Conservation (phyloP, 2,329 filamentous ascomycete species). For the Pyrenophora graminea region DNA sequence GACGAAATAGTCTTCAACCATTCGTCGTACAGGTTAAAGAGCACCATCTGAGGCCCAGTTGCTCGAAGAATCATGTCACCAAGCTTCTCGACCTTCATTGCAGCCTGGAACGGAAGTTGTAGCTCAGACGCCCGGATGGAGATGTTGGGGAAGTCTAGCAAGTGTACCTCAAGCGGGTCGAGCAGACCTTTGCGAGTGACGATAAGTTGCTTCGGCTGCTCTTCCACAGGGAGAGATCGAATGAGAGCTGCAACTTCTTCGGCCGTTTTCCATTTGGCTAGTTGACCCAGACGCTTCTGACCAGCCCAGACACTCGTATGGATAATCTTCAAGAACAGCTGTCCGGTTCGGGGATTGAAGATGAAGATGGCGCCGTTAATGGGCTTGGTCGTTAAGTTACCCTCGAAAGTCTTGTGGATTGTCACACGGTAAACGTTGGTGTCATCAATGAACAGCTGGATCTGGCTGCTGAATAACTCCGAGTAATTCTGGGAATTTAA, state of each 20-base stretch:
- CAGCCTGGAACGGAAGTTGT: constrained; percentile 97
- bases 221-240: constrained; percentile 91
- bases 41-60: constrained; percentile 99
- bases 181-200: constrained; percentile 96
- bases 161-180: constrained; percentile 93
- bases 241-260: constrained; percentile 99
- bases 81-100: constrained; percentile 99
- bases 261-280: constrained; percentile 99
- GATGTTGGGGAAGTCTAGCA: constrained; percentile 98
- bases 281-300: constrained; percentile 96
- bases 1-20: constrained; percentile 99
- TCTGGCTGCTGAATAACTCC: constrained; percentile 98
- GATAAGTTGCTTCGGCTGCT: constrained; percentile 98
- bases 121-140: constrained; percentile 96
- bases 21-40: constrained; percentile 98
- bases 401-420: constrained; percentile 99
- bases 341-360: constrained; percentile 98
- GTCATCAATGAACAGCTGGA: constrained; percentile 97
- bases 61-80: constrained; percentile 98
- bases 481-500: constrained; percentile 99
- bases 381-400: constrained; percentile 97
- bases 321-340: constrained; percentile 98
- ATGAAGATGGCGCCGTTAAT: constrained; percentile 99
- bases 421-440: constrained; percentile 99
- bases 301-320: constrained; percentile 99